These are phyloP conservation scores for Globisporangium echinulatum DNA, from an alignment of 352 stramenopile species.

Conservation along the genomic window DNA sequence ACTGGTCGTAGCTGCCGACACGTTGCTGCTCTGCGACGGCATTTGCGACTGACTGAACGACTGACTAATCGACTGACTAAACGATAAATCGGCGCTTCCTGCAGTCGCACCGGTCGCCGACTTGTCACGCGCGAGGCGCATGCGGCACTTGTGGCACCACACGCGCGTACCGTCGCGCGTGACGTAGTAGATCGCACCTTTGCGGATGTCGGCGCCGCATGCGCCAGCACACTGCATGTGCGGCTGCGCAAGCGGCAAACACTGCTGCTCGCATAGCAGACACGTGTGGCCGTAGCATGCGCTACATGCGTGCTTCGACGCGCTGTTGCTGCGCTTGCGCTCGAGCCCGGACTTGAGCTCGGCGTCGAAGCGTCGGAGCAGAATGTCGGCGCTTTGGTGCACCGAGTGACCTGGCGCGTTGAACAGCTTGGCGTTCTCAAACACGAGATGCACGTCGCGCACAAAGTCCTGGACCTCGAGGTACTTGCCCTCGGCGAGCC, in stretches of 20 bases:
- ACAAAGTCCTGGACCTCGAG: conserved; percentile 78
- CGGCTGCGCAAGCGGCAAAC: conserved; percentile 48
- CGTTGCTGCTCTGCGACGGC: conserved; percentile 7
- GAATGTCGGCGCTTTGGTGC: conserved; percentile 53
- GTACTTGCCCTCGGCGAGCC: conserved; percentile 79
- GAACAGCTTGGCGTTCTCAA: conserved; percentile 88
- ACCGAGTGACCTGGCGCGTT: conserved; percentile 77
- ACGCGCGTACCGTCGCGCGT: conserved; percentile 72
- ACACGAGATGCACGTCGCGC: conserved; percentile 78
- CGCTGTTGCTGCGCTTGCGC: conserved; percentile 37
- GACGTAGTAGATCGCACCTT: conserved; percentile 67
- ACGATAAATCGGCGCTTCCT: too few relatives aligned
- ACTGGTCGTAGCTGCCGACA: neutral
- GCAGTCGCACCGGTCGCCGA: neutral
- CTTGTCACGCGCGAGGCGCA: conserved; percentile 27
- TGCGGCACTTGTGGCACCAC: conserved; percentile 73
- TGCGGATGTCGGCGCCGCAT: conserved; percentile 73
- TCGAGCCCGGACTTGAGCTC: conserved; percentile 36
- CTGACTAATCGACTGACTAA: neutral
- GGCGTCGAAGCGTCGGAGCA: conserved; percentile 66
- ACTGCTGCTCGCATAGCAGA: conserved; percentile 67
- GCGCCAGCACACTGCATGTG: conserved; percentile 69
- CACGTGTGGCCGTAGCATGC: conserved; percentile 67
- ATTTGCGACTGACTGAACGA: neutral
- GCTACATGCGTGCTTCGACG: conserved; percentile 39